Percentiles rank a stretch among this genome's conserved stretches.
phyloP scores from a whole-genome alignment of 1,284 basidiomycete species.

The Ganoderma leucocontextum region DNA sequence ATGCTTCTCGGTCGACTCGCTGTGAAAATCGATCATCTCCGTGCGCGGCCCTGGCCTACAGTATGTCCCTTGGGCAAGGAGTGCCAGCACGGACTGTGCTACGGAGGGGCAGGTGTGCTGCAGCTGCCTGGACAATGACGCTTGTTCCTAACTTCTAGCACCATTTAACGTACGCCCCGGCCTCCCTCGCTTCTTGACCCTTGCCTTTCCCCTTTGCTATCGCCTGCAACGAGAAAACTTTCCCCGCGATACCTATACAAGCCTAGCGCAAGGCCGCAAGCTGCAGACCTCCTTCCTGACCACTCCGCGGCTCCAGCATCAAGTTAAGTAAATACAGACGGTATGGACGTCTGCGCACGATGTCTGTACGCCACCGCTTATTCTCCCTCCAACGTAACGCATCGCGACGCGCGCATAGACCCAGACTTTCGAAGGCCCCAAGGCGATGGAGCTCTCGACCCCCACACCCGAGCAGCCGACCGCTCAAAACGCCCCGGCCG shows the following conservation, averaged over 20 bases:
- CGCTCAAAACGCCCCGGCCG: constrained; percentile 4
- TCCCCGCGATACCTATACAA: not conserved
- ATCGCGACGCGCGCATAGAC: not conserved
- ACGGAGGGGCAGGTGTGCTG: not conserved
- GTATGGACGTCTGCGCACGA: not conserved
- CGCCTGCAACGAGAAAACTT: not conserved
- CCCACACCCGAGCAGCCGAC: constrained; percentile 9
- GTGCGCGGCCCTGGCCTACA: not conserved
- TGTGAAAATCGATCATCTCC: not conserved
- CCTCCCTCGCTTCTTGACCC: not conserved
- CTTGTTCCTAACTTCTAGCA: not conserved
- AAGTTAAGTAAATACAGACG: not conserved
- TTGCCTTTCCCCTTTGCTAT: not conserved
- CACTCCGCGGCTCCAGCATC: not conserved
- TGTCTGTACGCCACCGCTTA: constrained; percentile 4
- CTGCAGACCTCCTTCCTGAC: not conserved
- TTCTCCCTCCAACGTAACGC: constrained; percentile 7
- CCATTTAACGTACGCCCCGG: constrained; percentile 3
- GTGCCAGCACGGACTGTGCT: not conserved
- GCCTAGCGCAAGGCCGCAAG: not conserved
- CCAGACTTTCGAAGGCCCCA: not conserved
- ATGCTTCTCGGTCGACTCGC: not conserved
- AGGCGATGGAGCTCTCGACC: constrained; percentile 7
- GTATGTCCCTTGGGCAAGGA: not conserved
- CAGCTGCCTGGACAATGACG: not conserved